Conservation (phyloP, 1,284 basidiomycete genomes). For the Ganoderma lingzhi region DNA sequence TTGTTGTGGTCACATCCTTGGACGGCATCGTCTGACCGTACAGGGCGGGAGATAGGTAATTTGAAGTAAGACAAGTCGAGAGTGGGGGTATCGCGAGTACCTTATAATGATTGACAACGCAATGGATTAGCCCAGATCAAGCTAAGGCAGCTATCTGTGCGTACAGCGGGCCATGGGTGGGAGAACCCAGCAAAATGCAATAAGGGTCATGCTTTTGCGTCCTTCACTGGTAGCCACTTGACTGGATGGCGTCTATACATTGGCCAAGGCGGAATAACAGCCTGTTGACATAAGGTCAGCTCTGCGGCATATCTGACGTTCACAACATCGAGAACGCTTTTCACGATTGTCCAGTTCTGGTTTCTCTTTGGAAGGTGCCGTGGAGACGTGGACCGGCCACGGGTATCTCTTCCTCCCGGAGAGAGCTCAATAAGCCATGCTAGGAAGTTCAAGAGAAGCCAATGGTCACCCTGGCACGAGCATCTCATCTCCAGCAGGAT, state of each 20-base stretch:
- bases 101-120: neutral
- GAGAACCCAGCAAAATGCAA: neutral
- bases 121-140: neutral
- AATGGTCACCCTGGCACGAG: neutral
- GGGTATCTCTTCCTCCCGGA: too few species aligned
- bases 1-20: neutral
- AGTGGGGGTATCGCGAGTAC: neutral
- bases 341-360: too few species aligned
- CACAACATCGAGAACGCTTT: neutral
- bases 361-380: too few species aligned
- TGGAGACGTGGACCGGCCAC: too few species aligned
- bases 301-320: neutral
- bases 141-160: neutral
- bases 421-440: too few species aligned
- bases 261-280: conserved; percentile 76
- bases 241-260: conserved; percentile 70
- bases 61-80: too few species aligned
- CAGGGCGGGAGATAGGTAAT: neutral
- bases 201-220: conserved; percentile 30
- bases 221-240: conserved; percentile 61
- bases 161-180: neutral
- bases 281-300: conserved; percentile 45
- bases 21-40: neutral
- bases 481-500: neutral
- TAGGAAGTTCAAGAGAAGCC: too few species aligned